Evolutionary conservation across 768 basidiomycete genomes (phyloP).

Genomic region (Hirschioporus abietinus): DNA sequence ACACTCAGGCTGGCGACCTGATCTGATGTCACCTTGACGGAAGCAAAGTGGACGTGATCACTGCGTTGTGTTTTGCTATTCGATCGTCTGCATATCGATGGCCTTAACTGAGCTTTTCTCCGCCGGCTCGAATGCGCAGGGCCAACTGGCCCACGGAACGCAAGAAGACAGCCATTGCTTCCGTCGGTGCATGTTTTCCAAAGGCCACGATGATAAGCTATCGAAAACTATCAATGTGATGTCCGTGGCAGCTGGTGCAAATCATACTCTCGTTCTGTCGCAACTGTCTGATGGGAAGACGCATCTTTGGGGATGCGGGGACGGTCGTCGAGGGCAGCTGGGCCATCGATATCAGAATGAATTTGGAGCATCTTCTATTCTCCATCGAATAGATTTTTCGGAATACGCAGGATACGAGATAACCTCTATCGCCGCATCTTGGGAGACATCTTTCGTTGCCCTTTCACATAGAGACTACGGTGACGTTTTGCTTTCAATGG

Average conservation of each 20-base stretch:
- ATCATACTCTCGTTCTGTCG: conserved; percentile 71
- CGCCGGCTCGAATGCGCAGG: conserved; percentile 45
- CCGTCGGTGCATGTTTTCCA: conserved; percentile 29
- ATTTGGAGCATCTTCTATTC: conserved; percentile 27
- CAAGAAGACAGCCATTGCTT: conserved; percentile 36
- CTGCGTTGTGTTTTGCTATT: no score
- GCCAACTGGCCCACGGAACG: conserved; percentile 39
- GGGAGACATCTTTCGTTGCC: conserved; percentile 82
- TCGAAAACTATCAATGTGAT: neutral
- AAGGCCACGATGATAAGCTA: neutral
- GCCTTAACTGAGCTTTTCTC: conserved; percentile 13
- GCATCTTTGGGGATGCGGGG: conserved; percentile 73
- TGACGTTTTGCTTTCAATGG: conserved; percentile 71
- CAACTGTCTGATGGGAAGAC: conserved; percentile 24
- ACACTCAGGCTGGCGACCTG: no score
- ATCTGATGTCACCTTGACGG: no score
- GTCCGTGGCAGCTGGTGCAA: conserved; percentile 60
- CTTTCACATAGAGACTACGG: conserved; percentile 35
- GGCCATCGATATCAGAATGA: conserved; percentile 36
- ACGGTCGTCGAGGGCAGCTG: conserved; percentile 67
- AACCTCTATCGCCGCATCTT: conserved; percentile 56
- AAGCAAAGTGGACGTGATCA: no score
- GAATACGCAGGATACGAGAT: conserved; percentile 38
- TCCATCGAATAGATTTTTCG: conserved; percentile 43
- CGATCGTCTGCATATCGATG: neutral